Conservation (phyloP, 768 basidiomycete species). For the Hypsizygus marmoreus region DNA sequence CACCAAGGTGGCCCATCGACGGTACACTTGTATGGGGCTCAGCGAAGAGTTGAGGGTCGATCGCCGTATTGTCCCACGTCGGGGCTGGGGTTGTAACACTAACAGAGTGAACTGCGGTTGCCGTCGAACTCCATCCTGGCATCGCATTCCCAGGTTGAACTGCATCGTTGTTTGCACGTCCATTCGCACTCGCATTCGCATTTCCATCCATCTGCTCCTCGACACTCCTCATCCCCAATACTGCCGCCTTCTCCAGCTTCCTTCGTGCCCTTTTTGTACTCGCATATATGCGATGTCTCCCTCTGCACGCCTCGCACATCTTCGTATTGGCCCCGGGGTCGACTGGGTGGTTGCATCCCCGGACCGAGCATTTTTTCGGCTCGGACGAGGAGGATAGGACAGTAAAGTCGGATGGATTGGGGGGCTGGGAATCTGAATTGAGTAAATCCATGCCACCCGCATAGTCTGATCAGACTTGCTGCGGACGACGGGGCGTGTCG, state of each 20-base stretch:
- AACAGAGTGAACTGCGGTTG: not conserved
- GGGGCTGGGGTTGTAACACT: not conserved
- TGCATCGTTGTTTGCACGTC: too few relatives aligned
- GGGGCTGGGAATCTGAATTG: conserved; percentile 7
- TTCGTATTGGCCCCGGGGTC: conserved; percentile 33
- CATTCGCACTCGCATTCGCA: not conserved
- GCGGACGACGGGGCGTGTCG: not conserved
- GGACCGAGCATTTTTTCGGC: conserved; percentile 40
- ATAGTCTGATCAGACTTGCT: conserved; percentile 8
- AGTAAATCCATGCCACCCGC: not conserved
- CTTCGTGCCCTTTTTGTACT: conserved; percentile 50
- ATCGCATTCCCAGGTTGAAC: too few relatives aligned
- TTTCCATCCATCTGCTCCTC: not conserved
- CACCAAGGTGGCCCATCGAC: too few relatives aligned
- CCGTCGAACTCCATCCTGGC: not conserved
- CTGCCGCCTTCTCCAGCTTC: conserved; percentile 51
- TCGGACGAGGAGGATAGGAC: not conserved
- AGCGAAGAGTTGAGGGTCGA: conserved; percentile 21
- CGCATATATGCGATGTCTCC: conserved; percentile 52
- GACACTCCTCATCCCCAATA: conserved; percentile 14
- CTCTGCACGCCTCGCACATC: conserved; percentile 57
- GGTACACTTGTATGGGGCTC: too few relatives aligned
- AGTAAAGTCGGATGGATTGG: not conserved
- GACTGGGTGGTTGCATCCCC: conserved; percentile 40
- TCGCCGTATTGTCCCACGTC: conserved; percentile 13